Evolutionary conservation across 2,329 filamentous ascomycete species (phyloP).

Genomic region (Cercospora nicotianae): DNA sequence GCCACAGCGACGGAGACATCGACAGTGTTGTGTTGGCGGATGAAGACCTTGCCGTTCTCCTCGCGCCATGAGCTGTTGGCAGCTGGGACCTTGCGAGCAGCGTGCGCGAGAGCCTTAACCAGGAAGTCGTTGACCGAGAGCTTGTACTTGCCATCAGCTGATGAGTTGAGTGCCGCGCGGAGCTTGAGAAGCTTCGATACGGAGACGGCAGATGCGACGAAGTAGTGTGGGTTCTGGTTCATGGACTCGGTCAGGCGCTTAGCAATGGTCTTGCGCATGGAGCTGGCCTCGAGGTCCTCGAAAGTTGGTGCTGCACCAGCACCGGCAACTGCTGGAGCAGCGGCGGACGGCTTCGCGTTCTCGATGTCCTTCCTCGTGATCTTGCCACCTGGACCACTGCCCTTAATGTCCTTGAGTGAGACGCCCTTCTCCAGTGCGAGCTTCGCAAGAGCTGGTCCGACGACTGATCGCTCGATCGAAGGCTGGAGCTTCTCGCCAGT

Average conservation of each 20-base stretch:
- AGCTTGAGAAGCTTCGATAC: slow-evolving; percentile 96
- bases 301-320: slow-evolving; percentile 64
- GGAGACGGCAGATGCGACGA: slow-evolving; percentile 85
- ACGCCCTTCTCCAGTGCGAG: slow-evolving; percentile 84
- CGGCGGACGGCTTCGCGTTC: slow-evolving; percentile 66
- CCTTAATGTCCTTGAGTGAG: slow-evolving; percentile 75
- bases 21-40: slow-evolving; percentile 89
- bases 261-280: slow-evolving; percentile 99
- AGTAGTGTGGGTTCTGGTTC: slow-evolving; percentile 97
- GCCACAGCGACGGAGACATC: slow-evolving; percentile 96
- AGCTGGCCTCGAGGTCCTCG: slow-evolving; percentile 78
- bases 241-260: slow-evolving; percentile 84
- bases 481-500: slow-evolving; percentile 78
- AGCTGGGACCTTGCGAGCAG: slow-evolving; percentile 88
- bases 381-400: slow-evolving; percentile 78
- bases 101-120: slow-evolving; percentile 89
- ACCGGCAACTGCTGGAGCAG: slow-evolving; percentile 49
- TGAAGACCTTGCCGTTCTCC: slow-evolving; percentile 69
- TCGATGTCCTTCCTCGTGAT: slow-evolving; percentile 93
- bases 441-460: slow-evolving; percentile 71
- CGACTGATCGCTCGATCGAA: slow-evolving; percentile 75
- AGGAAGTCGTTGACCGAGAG: slow-evolving; percentile 99
- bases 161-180: slow-evolving; percentile 85
- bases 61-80: slow-evolving; percentile 93
- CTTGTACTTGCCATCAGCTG: slow-evolving; percentile 92